Evolutionary conservation across 2,329 filamentous ascomycete genomes (phyloP).

Genomic region (Boeremia exigua): DNA sequence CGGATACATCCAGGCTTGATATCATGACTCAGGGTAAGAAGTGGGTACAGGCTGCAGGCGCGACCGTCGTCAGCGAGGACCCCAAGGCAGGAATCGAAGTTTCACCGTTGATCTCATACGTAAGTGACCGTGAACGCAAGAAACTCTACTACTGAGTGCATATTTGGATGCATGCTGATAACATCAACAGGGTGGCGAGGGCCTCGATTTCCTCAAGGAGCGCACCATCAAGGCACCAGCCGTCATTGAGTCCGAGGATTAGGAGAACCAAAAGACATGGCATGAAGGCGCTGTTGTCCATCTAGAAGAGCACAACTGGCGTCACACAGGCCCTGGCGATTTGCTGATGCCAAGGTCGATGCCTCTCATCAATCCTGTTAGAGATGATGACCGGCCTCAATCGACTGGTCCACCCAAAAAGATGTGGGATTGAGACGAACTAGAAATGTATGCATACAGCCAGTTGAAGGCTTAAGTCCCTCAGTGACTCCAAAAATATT

Average conservation of each 20-base stretch:
- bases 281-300: conserved; percentile 1
- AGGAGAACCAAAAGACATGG: conserved; percentile 20
- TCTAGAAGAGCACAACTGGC: conserved; percentile 10
- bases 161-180: not conserved
- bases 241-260: conserved; percentile 66
- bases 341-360: conserved; percentile 4
- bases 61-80: conserved; percentile 69
- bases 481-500: too few species aligned
- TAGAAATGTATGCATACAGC: conserved; percentile 18
- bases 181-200: conserved; percentile 63
- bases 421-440: conserved; percentile 2
- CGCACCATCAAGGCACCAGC: conserved; percentile 68
- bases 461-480: not conserved
- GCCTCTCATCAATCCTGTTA: conserved; percentile 6
- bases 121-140: conserved; percentile 60
- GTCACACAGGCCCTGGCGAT: conserved; percentile 9
- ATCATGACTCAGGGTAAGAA: conserved; percentile 89
- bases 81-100: conserved; percentile 75
- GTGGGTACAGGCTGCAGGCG: conserved; percentile 83
- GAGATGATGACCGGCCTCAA: conserved; percentile 8
- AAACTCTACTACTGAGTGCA: not conserved
- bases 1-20: conserved; percentile 88
- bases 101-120: conserved; percentile 92
- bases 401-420: conserved; percentile 8
- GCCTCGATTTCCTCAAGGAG: conserved; percentile 65